Conservation (phyloP, 192 early-diverging fungal genomes). For the Ambispora gerdemannii region DNA sequence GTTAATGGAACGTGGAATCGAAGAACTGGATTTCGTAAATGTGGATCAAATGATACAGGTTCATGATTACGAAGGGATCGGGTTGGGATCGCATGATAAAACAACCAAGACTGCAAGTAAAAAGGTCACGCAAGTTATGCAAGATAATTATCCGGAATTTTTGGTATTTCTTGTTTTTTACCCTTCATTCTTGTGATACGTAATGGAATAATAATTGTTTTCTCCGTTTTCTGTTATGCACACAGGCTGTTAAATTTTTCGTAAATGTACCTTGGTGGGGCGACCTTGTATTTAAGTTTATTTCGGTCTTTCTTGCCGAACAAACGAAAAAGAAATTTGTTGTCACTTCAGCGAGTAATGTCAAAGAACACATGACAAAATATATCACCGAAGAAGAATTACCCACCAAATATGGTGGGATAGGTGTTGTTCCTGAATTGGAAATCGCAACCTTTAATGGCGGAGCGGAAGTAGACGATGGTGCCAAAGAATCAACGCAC, state of each 20-base stretch:
- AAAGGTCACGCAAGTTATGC: conserved; percentile 50
- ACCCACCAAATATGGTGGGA: conserved; percentile 30
- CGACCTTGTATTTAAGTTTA: conserved; percentile 55
- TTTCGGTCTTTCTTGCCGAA: conserved; percentile 53
- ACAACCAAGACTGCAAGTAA: conserved; percentile 52
- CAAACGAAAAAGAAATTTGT: conserved; percentile 63
- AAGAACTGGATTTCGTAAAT: conserved; percentile 54
- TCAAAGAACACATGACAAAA: conserved; percentile 12
- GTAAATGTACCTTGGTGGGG: conserved; percentile 62
- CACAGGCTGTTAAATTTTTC: conserved; percentile 51
- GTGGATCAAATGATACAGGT: conserved; percentile 58
- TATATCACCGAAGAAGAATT: conserved; percentile 30
- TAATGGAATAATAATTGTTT: too few relatives aligned
- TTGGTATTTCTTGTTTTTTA: conserved; percentile 37
- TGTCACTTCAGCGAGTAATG: conserved; percentile 44
- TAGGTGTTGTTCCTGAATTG: conserved; percentile 13
- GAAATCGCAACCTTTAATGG: too few relatives aligned
- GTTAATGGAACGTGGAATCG: conserved; percentile 57
- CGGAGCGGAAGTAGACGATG: too few relatives aligned
- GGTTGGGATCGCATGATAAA: conserved; percentile 48
- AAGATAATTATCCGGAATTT: conserved; percentile 65
- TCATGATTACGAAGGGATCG: conserved; percentile 58
- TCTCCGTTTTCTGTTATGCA: conserved; percentile 1
- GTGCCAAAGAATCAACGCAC: too few relatives aligned
- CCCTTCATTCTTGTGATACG: background rate